Base-by-base conservation (phyloP, 441 rosid genomes). In the Biscutella laevigata region DNA sequence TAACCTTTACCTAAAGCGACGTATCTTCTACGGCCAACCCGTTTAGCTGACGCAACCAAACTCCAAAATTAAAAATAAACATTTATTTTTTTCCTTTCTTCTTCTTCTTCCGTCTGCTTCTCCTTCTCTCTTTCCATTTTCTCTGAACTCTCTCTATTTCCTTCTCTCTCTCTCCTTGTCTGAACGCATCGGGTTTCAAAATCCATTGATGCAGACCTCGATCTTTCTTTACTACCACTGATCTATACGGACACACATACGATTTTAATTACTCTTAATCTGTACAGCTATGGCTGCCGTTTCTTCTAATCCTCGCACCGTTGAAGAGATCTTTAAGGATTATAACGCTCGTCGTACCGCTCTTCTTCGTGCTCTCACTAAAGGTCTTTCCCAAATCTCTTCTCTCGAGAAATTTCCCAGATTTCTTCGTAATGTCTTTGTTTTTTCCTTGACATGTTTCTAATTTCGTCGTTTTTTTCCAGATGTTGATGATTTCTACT, bases 401-500 rank as follows among this genome's bases (percentile, higher is more conserved):
- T 39, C 45, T 37, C 34, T 62, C 13, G 2, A 4, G 29, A 29
- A 30, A 29, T 21, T 37, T 48, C 47, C 8, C 20, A 56, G 30
- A 57, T 48, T 47, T 55, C 59, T 41, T 42, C 55, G 4, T 37
- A 66, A 59, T 66, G 44, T 27, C 21, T 36, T 24, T 56, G 7
- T 20, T 10, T 57, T 51, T 51, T 28, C 20, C 29, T 37, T 19
- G 4, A 2, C 24, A 10, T 17, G 17, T 28, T 50, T 3, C 9
- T 7, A n/a, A n/a, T 20, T 14, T 43, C 7, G 39, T 11, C 33
- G 46, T 32, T 19, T 45, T 15, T 14, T 9, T n/a, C 9, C 74
- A 77, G 82, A 77, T 70, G 82, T 77, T 38, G 79, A 77, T 47
- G 76, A 74, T 29, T 72, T 77, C 32, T 77, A 72, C 51, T 61